phyloP scores from a whole-genome alignment of 495 filamentous ascomycete species.

The Penicillium herquei region DNA sequence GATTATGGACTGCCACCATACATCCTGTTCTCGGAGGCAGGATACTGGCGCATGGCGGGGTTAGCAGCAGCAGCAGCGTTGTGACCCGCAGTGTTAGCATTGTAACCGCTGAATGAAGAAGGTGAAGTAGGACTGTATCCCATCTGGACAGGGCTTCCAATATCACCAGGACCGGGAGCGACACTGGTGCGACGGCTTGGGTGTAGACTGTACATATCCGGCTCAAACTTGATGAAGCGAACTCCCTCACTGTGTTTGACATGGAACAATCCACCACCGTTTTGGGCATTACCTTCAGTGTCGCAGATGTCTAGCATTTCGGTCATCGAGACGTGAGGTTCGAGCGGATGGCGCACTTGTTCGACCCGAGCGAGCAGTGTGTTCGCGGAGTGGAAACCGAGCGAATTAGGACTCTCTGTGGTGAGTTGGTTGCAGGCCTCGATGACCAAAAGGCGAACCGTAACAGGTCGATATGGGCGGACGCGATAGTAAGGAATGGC shows the following conservation, averaged over 20 bases:
- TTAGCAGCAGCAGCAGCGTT: too few relatives aligned
- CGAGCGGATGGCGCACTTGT: conserved; percentile 50
- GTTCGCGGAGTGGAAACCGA: conserved; percentile 65
- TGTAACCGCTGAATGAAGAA: conserved; percentile 40
- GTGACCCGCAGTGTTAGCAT: conserved; percentile 1
- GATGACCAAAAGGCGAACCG: conserved; percentile 57
- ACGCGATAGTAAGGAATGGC: conserved; percentile 42
- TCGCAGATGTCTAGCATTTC: conserved; percentile 91
- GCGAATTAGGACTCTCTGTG: conserved; percentile 30
- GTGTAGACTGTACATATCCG: conserved; percentile 43
- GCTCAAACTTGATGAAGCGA: conserved; percentile 63
- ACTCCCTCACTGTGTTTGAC: conserved; percentile 52
- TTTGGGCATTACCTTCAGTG: conserved; percentile 80
- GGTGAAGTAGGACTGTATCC: conserved; percentile 35
- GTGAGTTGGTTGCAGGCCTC: conserved; percentile 59
- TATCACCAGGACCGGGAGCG: conserved; percentile 49
- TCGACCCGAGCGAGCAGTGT: conserved; percentile 67
- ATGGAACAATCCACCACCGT: conserved; percentile 84
- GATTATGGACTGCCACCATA: conserved; percentile 26
- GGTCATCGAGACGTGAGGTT: conserved; percentile 58
- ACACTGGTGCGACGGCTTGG: conserved; percentile 42
- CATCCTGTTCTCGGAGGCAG: conserved; percentile 39
- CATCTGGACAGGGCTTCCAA: conserved; percentile 46
- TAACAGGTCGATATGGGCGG: conserved; percentile 51
- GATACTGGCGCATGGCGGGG: conserved; percentile 26